These are phyloP conservation scores for Ustilago lituana DNA, from an alignment of 1,284 basidiomycete species.

Conservation along the genomic window DNA sequence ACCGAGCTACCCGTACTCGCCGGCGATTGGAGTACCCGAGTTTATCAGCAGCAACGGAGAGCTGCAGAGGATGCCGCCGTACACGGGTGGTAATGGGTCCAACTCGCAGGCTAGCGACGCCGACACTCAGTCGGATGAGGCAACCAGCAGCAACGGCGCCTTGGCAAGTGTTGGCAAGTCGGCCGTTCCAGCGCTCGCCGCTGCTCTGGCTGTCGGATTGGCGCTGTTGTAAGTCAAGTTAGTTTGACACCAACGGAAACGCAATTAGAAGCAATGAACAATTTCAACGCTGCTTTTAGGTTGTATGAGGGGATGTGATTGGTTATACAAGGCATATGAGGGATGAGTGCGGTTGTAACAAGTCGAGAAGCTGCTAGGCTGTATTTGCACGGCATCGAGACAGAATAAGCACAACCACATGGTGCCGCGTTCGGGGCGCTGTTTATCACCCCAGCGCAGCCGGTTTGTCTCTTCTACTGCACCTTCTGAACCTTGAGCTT, in stretches of 20 bases:
- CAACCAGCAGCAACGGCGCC: neutral
- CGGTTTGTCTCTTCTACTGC: no score
- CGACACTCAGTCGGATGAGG: neutral
- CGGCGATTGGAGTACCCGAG: conserved; percentile 53
- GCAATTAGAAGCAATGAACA: no score
- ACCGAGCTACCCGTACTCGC: conserved; percentile 48
- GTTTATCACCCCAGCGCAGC: no score
- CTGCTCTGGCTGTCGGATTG: conserved; percentile 1
- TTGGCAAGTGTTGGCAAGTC: neutral
- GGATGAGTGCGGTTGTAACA: no score
- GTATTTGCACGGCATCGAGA: no score
- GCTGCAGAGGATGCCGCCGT: conserved; percentile 33
- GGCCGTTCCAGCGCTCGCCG: neutral
- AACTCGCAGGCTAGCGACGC: conserved; percentile 31
- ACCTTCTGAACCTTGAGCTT: conserved; percentile 1
- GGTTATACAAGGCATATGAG: no score
- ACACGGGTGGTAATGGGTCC: conserved; percentile 58
- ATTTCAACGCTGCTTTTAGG: no score
- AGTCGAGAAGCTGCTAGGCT: no score
- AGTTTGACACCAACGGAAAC: no score
- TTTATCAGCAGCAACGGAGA: conserved; percentile 53
- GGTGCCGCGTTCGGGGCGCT: no score
- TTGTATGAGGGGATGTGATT: no score
- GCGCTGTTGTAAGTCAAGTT: conserved; percentile 1
- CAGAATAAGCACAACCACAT: no score